Conservation (phyloP, 2,329 filamentous ascomycete species). For the Biscogniauxia marginata region DNA sequence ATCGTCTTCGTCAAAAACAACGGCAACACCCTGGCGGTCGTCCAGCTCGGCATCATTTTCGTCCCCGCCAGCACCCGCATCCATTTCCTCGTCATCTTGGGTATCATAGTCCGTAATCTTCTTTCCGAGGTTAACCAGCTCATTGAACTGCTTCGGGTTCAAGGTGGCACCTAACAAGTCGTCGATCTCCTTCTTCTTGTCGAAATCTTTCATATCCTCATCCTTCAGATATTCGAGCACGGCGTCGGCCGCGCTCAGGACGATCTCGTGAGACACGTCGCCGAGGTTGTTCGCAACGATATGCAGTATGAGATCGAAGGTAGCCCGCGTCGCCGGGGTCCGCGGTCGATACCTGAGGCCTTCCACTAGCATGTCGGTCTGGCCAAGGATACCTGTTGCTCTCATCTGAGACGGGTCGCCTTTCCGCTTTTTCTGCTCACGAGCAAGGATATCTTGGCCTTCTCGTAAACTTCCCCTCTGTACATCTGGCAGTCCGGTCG, state of each 20-base stretch:
- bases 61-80: conserved; percentile 63
- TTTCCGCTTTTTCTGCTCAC: conserved; percentile 85
- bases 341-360: conserved; percentile 89
- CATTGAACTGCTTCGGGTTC: conserved; percentile 90
- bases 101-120: conserved; percentile 99
- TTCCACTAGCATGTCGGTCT: conserved; percentile 83
- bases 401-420: conserved; percentile 69
- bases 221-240: conserved; percentile 91
- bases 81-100: conserved; percentile 89
- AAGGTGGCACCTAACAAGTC: conserved; percentile 84
- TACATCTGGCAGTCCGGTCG: conserved; percentile 64
- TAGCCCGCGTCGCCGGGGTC: conserved; percentile 86
- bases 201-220: conserved; percentile 92
- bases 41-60: conserved; percentile 76
- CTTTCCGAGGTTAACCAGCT: conserved; percentile 92
- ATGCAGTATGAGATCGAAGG: conserved; percentile 91
- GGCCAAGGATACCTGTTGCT: conserved; percentile 76
- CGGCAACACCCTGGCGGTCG: conserved; percentile 92
- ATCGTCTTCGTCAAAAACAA: conserved; percentile 90
- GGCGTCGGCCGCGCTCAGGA: conserved; percentile 90
- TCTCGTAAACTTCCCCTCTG: conserved; percentile 75
- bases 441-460: conserved; percentile 77
- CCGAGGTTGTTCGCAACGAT: conserved; percentile 86
- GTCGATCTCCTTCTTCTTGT: conserved; percentile 97
- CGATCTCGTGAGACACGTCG: conserved; percentile 88